Percentiles rank a stretch among this genome's conserved stretches.
These are phyloP conservation scores for Neonectria faginata DNA, from an alignment of 2,329 filamentous ascomycete species.

Conservation along the genomic window DNA sequence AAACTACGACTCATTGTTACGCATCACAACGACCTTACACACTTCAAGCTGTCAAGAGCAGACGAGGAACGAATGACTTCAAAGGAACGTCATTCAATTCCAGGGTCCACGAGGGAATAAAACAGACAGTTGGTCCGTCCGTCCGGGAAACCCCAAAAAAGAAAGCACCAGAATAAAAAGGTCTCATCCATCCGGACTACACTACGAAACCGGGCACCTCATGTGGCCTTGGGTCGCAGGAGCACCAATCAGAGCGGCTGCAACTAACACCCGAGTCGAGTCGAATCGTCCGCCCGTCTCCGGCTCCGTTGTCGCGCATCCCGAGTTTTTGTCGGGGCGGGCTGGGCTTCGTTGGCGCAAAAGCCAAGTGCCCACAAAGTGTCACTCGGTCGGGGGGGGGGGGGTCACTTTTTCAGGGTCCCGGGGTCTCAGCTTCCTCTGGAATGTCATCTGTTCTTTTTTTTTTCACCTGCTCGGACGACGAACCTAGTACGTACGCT, in stretches of 20 bases:
- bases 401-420: not conserved
- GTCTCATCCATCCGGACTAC: conserved; percentile 15
- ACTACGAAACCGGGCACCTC: conserved; percentile 4
- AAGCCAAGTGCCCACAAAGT: conserved; percentile 13
- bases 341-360: conserved; percentile 37
- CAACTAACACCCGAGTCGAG: conserved; percentile 40
- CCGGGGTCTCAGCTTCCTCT: not conserved
- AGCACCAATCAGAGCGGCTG: conserved; percentile 36
- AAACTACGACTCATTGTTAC: not conserved
- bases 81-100: not conserved
- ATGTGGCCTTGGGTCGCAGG: conserved; percentile 22
- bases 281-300: conserved; percentile 27
- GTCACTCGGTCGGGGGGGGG: not conserved
- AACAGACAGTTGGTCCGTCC: conserved; percentile 10
- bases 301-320: conserved; percentile 35
- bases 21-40: not conserved
- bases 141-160: conserved; percentile 32
- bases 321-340: conserved; percentile 45
- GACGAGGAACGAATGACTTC: not conserved
- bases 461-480: not conserved
- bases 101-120: conserved; percentile 28
- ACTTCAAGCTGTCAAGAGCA: not conserved
- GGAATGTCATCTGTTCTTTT: not conserved
- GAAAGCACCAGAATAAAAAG: conserved; percentile 27
- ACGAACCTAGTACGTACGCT: not conserved